Evolutionary conservation across 2,329 filamentous ascomycete genomes (phyloP).

Genomic region (Parafenestella ontariensis): DNA sequence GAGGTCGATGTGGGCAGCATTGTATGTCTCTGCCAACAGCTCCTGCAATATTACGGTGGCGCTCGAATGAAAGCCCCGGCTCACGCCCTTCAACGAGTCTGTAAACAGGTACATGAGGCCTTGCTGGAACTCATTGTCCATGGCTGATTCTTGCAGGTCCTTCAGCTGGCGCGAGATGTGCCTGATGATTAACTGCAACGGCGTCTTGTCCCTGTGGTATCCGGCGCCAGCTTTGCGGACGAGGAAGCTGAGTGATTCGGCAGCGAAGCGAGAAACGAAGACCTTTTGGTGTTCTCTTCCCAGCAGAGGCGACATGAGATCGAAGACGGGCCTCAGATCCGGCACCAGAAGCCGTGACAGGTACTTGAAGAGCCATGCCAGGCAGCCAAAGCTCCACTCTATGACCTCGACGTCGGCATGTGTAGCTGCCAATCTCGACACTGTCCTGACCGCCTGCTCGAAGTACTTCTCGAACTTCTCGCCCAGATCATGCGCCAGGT

Average conservation of each 20-base stretch:
- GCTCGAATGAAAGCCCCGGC: conserved; percentile 65
- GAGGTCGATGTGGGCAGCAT: conserved; percentile 39
- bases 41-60: conserved; percentile 61
- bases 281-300: conserved; percentile 82
- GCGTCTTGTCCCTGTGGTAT: conserved; percentile 73
- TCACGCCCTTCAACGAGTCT: conserved; percentile 74
- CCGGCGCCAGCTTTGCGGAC: conserved; percentile 84
- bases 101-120: conserved; percentile 92
- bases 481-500: conserved; percentile 94
- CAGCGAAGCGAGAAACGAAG: conserved; percentile 90
- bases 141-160: conserved; percentile 60
- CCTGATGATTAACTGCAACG: conserved; percentile 73
- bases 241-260: conserved; percentile 93
- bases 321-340: conserved; percentile 82
- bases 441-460: conserved; percentile 72
- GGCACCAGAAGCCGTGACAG: conserved; percentile 85
- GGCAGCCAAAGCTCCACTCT: conserved; percentile 93
- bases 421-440: conserved; percentile 79
- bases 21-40: conserved; percentile 51
- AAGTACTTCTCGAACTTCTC: conserved; percentile 89
- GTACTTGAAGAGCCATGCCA: conserved; percentile 98
- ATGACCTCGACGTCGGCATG: conserved; percentile 86
- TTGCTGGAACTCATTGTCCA: conserved; percentile 76
- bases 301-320: conserved; percentile 82
- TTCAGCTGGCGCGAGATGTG: conserved; percentile 75